Base-by-base conservation (phyloP, 2,329 filamentous ascomycete genomes). In the Alternaria solani region DNA sequence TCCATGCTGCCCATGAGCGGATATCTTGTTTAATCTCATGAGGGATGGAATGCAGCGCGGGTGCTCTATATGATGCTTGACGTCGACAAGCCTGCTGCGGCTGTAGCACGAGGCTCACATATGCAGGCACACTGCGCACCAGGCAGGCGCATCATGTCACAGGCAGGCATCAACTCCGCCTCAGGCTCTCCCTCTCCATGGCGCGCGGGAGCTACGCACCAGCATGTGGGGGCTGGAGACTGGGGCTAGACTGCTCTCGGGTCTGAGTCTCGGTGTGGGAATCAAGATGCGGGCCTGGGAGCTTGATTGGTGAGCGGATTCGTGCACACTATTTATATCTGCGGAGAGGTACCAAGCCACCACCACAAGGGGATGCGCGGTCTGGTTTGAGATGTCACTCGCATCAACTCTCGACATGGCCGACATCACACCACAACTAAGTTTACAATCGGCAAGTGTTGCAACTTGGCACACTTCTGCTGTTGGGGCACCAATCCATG, bases 1-100 rank as follows among this genome's bases (percentile, higher is more conserved):
- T 51, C 59, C 67, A 71, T 71, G 18, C 51, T 63, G 52, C 51
- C 39, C 39, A 14, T 43, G 20, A 52, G 39, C 47, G 32, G 36
- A 41, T 14, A 41, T 38, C 41, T 47, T 23, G 54, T 55, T 14
- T 25, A 9, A 25, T 32, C 12, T 36, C 53, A 54, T 61, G 47
- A 41, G 28, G 20, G 20, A 23, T 23, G 16, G 1, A 43, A 23
- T 6, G 42, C 12, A 30, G 51, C 36, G 30, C 26, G 30, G 41
- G 14, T 23, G 41, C 48, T 42, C 41, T 60, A 57, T 52, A 52
- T 57, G 47, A 49, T 43, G 46, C 28, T 30, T 39, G 53, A 39
- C 46, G 48, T 46, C 20, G 7, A 34, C 51, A 14, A 43, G 48
- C 51, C 20, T 18, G 48, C 54, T 51, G 57, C 51, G 39, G 41